Base-by-base conservation (phyloP, 2,329 filamentous ascomycete species). In the Elsinoe fawcettii region DNA sequence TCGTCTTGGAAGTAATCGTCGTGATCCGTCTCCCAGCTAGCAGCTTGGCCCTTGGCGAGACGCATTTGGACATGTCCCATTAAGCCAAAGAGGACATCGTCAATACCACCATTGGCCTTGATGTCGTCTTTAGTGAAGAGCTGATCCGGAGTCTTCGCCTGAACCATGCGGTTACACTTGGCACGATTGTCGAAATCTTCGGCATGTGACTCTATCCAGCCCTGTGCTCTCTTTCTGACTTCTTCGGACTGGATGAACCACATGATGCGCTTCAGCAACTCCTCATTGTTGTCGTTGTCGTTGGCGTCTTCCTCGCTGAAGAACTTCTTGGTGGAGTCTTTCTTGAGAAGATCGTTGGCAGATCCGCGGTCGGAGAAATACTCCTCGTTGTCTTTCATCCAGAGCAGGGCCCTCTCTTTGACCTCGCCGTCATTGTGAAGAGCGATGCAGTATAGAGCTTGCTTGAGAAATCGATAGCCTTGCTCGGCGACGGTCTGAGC, bases 401-500 rank as follows among this genome's bases (percentile, higher is more conserved):
- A 60, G 11, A 62, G 55, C 32, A 61, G 62, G 16, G 67, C 60
- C 9, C 36, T 47, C n/a, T 64, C 64, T 20, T 68, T 55, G 30
- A 66, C 63, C 9, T 41, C 41, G 18, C 66, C 47, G 22, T 63
- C 55, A 51, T 71, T 71, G 58, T 61, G 69, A n/a, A 64, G 23
- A 1, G 69, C 67, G 57, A 65, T 63, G 23, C 54, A 62, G 56
- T 64, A 65, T 61, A 66, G 69, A 14, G 64, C 68, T 47, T 69
- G 65, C 61, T 69, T 70, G 53, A 71, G 63, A 51, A 71, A 71
- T n/a, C 61, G 57, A 32, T 62, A 62, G 39, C 67, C 66, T 57
- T 67, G 66, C 58, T 65, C 59, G 51, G 64, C 62, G 41, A 66
- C 61, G 20, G 68, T 66, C 14, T 55, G 37, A 7, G 64, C 62